Evolutionary conservation across 1,284 basidiomycete genomes (phyloP), one percentile per base, ranked within the genome.

Genomic region (Cutaneotrichosporon sp.): DNA sequence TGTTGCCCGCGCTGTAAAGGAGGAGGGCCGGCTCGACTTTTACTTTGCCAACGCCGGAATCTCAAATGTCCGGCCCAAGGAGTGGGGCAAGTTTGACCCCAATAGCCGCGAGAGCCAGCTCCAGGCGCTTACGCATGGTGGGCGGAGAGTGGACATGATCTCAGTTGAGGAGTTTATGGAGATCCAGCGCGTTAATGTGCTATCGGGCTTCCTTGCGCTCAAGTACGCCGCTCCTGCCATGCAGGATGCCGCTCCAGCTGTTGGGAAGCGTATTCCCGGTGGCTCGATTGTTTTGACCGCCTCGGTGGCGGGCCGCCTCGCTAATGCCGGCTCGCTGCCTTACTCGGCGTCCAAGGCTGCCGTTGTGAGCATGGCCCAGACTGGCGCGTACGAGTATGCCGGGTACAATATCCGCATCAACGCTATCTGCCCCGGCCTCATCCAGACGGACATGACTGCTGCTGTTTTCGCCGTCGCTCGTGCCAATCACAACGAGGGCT

Each of bases 271-370:
- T 3, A 73, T 84, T 56, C 84, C 87, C 32, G 85, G 88, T 10
- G 94, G 93, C 13, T 91, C 90, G 70, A 92, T 97, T 70, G 88
- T 97, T 67, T 79, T 97, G 74, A 97, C 94, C 13, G 91, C 94
- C 5, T 95, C 52, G 89, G 92, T 91, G 65, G 93, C 94, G 36
- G 94, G 94, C 18, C 76, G 95, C 38, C 85, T 90, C 51, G 89
- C 90, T 22, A 94, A 94, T 26, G 93, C 90, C 8, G 94, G 94
- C 4, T 82, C 90, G 0, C 79, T 90, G 56, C 91, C 95, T 69
- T 97, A 92, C 73, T 92, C 91, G 68, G 91, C 92, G 53, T 91
- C 90, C 71, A 95, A 95, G 82, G 90, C 92, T 31, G 91, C 90
- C 9, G 91, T 94, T 38, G 92, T 92, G 77, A 91, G 87, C 52